A percentile compares a stretch with the other conserved stretches of the same genome.
phyloP scores from a whole-genome alignment of 2,329 filamentous ascomycete genomes.

The Aspergillus puulaauensis region DNA sequence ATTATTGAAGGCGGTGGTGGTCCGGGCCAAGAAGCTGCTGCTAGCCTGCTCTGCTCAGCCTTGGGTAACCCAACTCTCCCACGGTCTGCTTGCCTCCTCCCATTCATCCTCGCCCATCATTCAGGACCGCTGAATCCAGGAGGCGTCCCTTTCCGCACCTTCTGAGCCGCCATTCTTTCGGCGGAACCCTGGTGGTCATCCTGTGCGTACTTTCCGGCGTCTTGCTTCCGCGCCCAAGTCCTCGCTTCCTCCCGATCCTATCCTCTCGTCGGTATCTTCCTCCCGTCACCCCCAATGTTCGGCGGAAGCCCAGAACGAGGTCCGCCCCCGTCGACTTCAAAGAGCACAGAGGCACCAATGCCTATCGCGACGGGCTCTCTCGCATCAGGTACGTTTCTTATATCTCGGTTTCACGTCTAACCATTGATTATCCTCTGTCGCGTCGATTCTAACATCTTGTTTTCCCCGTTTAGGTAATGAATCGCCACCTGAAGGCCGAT shows the following conservation, averaged over 20 bases:
- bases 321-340: conserved; percentile 30
- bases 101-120: conserved; percentile 5
- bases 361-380: conserved; percentile 26
- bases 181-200: conserved; percentile 25
- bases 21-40: conserved; percentile 22
- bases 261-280: conserved; percentile 18
- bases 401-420: not conserved
- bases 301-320: conserved; percentile 34
- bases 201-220: conserved; percentile 12
- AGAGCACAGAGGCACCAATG: conserved; percentile 34
- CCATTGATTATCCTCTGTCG: not conserved
- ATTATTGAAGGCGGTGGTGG: conserved; percentile 24
- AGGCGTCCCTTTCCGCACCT: conserved; percentile 22
- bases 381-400: conserved; percentile 29
- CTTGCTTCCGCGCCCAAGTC: conserved; percentile 7
- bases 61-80: conserved; percentile 14
- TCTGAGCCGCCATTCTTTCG: conserved; percentile 17
- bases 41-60: conserved; percentile 8
- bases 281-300: conserved; percentile 32
- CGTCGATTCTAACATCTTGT: conserved; percentile 13
- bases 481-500: conserved; percentile 23
- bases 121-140: conserved; percentile 22
- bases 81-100: conserved; percentile 12
- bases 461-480: conserved; percentile 24
- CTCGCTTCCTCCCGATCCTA: conserved; percentile 10